Evolutionary conservation across 768 basidiomycete species (phyloP), one percentile per base, ranked within the genome.

Genomic region (Suillus lakei): DNA sequence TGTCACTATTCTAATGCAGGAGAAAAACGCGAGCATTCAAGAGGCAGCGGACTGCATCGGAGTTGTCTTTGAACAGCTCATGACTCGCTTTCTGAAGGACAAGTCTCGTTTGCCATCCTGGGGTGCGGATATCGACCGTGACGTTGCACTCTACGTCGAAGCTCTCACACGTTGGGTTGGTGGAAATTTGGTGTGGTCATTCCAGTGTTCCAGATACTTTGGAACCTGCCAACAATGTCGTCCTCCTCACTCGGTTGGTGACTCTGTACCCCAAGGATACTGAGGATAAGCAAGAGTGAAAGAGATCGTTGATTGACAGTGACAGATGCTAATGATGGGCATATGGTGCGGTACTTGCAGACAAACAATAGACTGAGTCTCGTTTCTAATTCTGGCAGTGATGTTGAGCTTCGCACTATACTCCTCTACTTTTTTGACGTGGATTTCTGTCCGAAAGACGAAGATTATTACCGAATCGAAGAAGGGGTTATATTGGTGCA

Each of bases 171-270:
- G 81, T 67, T 91, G 89, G 89, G 80, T 88, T 65, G 79, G 84
- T 71, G 89, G 89, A 36, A 90, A 87, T 76, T 75, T 89, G 54
- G 82, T 81, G 82, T 91, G 90, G 90, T 87, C 86, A 69, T 90
- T 91, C 75, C 86, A 88, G 73, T 86, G 86, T 26, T 81, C 83
- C 66, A 82, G 90, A 34, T 91, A 91, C 77, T 91, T 91, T 73
- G 90, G 90, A 46, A 74, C 80, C 80, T 12, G 51, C 28, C 30
- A 53, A 32, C 9, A 53, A 8, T 32, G 18, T 53, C 2, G 9
- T 30, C 30, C 28, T 53, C 18, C 51, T 53, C 18, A 53, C 28
- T 53, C 51, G 51, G 18, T 32, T 53, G 51, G 51, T 53, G 9
- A 53, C 51, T 21, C 30, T 53, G 30, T 32, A 30, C 30, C 51